Base-by-base conservation (phyloP, 1,139 yeast genomes). In the Kodamaea plutei region DNA sequence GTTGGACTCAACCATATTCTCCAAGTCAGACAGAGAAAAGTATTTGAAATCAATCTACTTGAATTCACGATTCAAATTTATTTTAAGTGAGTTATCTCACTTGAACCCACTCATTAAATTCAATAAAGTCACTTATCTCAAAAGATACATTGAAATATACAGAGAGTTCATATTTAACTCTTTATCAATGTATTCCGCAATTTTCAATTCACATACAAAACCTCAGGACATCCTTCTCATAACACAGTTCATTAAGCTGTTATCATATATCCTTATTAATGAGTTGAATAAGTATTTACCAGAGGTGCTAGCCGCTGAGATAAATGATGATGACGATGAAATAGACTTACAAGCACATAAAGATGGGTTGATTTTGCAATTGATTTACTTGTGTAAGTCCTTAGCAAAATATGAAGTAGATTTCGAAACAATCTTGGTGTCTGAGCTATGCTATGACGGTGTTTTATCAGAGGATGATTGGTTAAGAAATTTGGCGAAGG, bases 131-230 rank as follows among this genome's bases (percentile, higher is more conserved):
- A 76, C 80, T 38, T 84, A 80, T 48, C 62, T 88, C 35, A 88
- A 88, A 45, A 64, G 95, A 41, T 81, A 74, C 47, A 72, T 88
- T 27, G 97, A 91, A 53, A 76, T 84, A 4, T 78, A 84, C 39
- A 68, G 98, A 50, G 96, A 89, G 52, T 81, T 77, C 44, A 76
- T 84, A 9, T 84, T 80, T 53, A 82, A 79, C 20, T 76, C 93
- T 0, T 64, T 85, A 4, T 74, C 84, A 26, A 76, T 81, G 7
- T 82, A 72, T 51, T 68, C 70, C 35, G 73, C 85, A 6, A 72
- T 84, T 0, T 84, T 85, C 46, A 28, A 20, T 23, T 14, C 31
- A 2, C 27, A 30, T 23, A 16, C 8, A 11, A 23, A 19, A 15
- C 10, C 23, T 2, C 23, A 16, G 12, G 64, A 61, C 36, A 37